Conservation (phyloP, 2,329 filamentous ascomycete genomes). For the Chrysoporthe cubensis region DNA sequence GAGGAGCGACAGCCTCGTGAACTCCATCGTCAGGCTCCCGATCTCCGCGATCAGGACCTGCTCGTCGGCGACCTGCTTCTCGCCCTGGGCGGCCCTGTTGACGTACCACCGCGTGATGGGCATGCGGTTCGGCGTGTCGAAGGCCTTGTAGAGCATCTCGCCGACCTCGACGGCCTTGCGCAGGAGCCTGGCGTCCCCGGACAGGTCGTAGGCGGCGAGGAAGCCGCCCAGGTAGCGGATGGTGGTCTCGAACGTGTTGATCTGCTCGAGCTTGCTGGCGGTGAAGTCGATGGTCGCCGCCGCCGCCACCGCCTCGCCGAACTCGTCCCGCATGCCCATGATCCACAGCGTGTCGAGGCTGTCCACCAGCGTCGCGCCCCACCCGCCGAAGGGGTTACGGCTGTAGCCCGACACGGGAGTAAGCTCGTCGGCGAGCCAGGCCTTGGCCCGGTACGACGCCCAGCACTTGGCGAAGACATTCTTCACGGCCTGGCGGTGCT, state of each 20-base stretch:
- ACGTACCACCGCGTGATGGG: slow-evolving; percentile 37
- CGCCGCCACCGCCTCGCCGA: slow-evolving; percentile 20
- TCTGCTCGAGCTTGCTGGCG: slow-evolving; percentile 14
- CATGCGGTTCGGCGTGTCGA: slow-evolving; percentile 40
- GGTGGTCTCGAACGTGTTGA: slow-evolving; percentile 42
- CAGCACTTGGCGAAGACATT: slow-evolving; percentile 22
- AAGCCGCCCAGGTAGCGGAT: slow-evolving; percentile 29
- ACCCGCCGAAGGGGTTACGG: slow-evolving; percentile 26
- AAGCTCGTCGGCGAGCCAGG: slow-evolving; percentile 25
- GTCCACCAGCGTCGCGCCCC: slow-evolving; percentile 29
- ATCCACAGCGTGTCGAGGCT: slow-evolving; percentile 28
- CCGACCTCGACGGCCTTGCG: slow-evolving; percentile 46
- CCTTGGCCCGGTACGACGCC: slow-evolving; percentile 21
- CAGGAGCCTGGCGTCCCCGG: slow-evolving; percentile 40
- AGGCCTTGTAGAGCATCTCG: slow-evolving; percentile 42
- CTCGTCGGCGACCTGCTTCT: slow-evolving; percentile 31
- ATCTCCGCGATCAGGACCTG: slow-evolving; percentile 36
- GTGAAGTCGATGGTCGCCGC: slow-evolving; percentile 24
- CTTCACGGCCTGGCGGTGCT: slow-evolving; percentile 25
- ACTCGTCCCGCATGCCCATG: slow-evolving; percentile 26
- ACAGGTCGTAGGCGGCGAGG: slow-evolving; percentile 30
- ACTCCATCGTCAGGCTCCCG: slow-evolving; percentile 39
- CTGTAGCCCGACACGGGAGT: slow-evolving; percentile 14
- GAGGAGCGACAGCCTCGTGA: slow-evolving; percentile 38
- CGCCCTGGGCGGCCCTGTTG: slow-evolving; percentile 31